These are phyloP conservation scores for Tuber magnatum DNA, from an alignment of 495 filamentous ascomycete species.

Conservation along the genomic window DNA sequence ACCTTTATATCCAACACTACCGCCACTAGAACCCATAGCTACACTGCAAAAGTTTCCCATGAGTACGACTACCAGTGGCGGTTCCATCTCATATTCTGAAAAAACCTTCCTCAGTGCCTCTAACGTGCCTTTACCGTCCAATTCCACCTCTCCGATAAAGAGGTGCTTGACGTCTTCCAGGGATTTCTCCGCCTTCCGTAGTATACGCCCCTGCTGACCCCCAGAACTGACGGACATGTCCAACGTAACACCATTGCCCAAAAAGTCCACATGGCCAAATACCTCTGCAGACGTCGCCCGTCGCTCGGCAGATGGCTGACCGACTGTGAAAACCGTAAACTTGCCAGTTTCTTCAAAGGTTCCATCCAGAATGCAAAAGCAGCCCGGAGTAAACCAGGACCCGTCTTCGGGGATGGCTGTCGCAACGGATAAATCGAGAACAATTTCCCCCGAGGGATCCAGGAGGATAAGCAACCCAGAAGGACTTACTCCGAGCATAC, in stretches of 20 bases:
- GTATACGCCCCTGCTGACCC: slow-evolving; percentile 73
- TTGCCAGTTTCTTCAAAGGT: slow-evolving; percentile 89
- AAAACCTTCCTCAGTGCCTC: slow-evolving; percentile 72
- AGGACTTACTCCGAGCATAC: slow-evolving; percentile 70
- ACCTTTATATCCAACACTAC: slow-evolving; percentile 46
- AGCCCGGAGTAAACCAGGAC: slow-evolving; percentile 85
- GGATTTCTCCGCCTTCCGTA: slow-evolving; percentile 64
- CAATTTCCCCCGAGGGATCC: slow-evolving; percentile 80
- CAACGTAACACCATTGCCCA: slow-evolving; percentile 50
- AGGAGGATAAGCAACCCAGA: slow-evolving; percentile 74
- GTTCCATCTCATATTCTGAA: slow-evolving; percentile 58
- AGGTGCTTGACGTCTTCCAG: slow-evolving; percentile 51
- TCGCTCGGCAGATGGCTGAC: slow-evolving; percentile 82
- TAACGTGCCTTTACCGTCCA: slow-evolving; percentile 70
- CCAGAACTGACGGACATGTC: slow-evolving; percentile 50
- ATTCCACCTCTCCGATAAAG: slow-evolving; percentile 71
- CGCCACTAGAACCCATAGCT: slow-evolving; percentile 63
- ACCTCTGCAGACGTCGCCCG: slow-evolving; percentile 70
- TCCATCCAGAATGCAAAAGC: slow-evolving; percentile 90
- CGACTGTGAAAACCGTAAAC: slow-evolving; percentile 82
- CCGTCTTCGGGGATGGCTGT: slow-evolving; percentile 74
- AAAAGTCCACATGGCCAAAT: slow-evolving; percentile 94
- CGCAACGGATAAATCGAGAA: slow-evolving; percentile 73
- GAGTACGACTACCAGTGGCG: slow-evolving; percentile 70
- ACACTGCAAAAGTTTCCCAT: slow-evolving; percentile 75